A percentile compares a stretch with the other conserved stretches of the same genome.
Evolutionary conservation across 2,329 filamentous ascomycete species (phyloP).

Genomic region (Ophiostoma novo-ulmi): DNA sequence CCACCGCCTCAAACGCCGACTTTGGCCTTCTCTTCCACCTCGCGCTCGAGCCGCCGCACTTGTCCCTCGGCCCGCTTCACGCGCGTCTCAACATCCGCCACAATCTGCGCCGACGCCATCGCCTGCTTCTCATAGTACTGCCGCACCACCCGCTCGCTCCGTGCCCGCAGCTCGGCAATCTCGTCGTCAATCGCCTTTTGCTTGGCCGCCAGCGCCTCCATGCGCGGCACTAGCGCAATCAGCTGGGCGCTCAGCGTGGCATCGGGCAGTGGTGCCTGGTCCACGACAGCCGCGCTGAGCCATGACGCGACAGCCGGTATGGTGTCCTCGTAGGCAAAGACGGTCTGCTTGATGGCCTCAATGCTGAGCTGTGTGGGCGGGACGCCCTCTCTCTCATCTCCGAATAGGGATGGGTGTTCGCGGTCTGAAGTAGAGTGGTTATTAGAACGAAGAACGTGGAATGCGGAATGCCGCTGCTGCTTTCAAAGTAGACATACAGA

Average conservation of each 20-base stretch:
- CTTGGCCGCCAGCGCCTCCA: slow-evolving; percentile 55
- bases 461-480: no score
- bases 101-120: slow-evolving; percentile 60
- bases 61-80: slow-evolving; percentile 60
- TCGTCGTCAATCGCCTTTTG: slow-evolving; percentile 59
- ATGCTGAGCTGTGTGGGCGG: slow-evolving; percentile 49
- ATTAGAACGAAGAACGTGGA: neutral
- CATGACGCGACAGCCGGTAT: slow-evolving; percentile 54
- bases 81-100: slow-evolving; percentile 66
- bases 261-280: slow-evolving; percentile 49
- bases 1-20: neutral
- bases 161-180: slow-evolving; percentile 57
- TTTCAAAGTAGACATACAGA: slow-evolving; percentile 43
- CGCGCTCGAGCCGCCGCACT: slow-evolving; percentile 57
- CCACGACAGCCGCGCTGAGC: slow-evolving; percentile 49
- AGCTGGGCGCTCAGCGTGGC: slow-evolving; percentile 51
- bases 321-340: slow-evolving; percentile 52
- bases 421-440: slow-evolving; percentile 40
- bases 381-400: slow-evolving; percentile 41
- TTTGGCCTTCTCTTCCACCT: slow-evolving; percentile 2
- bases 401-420: slow-evolving; percentile 52
- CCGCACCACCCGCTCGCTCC: slow-evolving; percentile 58
- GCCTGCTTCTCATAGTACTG: slow-evolving; percentile 71
- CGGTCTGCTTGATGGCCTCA: slow-evolving; percentile 49
- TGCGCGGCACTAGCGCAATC: slow-evolving; percentile 54